Evolutionary conservation across 2,329 filamentous ascomycete genomes (phyloP), one percentile per base, ranked within the genome.

Genomic region (Aspergillus hiratsukae): DNA sequence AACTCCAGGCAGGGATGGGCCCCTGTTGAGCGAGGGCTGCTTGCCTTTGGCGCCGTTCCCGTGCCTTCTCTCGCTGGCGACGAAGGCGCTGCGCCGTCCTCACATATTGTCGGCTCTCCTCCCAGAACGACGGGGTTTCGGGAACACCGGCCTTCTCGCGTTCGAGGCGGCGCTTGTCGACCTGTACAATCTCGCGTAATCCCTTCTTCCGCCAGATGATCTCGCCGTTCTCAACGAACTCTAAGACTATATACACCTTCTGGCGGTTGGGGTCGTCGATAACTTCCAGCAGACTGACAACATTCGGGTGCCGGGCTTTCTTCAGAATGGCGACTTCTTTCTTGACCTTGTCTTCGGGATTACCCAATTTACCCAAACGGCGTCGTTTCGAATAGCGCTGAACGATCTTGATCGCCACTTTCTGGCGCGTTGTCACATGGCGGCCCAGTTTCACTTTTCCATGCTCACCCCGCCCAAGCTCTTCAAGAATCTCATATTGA

Each of bases 331-430:
- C 94, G 61, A 99, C 96, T 77, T 99, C 94, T 71, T 89, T 88
- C 78, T 96, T 97, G 55, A 93, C 87, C 69, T 89, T 89, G 62
- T 82, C 80, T 68, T 87, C 85, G 19, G 86, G 83, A 58, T 85
- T 84, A n/a, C 82, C 84, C 41, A 85, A 75, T 66, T 84, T 85
- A 53, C 94, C 94, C n/a, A 99, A 81, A 27, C 93, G 89, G 55
- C 92, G 87, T 66, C 90, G 91, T 77, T 96, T 97, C 52, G 93
- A 96, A 71, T 94, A 96, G 40, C 94, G 87, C 56, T 96, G 91
- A 49, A 99, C 96, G 66, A 99, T 99, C 78, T 99, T 99, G 81
- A 99, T 97, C 55, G 94, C 94, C 3, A 99, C 93, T 69, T 88
- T 87, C 53, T 90, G 87, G 59, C 83, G 83, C 1, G 84, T 91